Conservation (phyloP, 768 basidiomycete species). For the Auricularia sp. region DNA sequence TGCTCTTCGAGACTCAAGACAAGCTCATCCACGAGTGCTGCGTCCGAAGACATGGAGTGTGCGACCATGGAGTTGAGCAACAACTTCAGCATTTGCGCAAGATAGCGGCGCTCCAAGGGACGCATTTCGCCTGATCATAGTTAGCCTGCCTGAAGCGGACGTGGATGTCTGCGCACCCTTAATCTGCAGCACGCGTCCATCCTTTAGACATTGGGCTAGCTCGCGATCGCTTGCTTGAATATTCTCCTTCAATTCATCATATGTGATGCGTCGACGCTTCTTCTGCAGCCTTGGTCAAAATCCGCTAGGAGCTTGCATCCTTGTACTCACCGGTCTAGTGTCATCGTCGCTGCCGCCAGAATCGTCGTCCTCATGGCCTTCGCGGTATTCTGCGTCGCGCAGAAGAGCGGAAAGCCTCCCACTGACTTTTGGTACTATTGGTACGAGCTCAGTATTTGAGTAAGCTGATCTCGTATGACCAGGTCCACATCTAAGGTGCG, state of each 20-base stretch:
- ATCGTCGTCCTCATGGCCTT: constrained; percentile 32
- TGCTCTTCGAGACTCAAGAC: constrained; percentile 56
- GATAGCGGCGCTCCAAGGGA: constrained; percentile 56
- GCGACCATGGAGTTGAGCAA: constrained; percentile 68
- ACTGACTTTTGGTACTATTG: constrained; percentile 61
- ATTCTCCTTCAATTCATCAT: constrained; percentile 47
- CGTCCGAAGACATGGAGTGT: constrained; percentile 40
- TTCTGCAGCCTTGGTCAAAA: neutral
- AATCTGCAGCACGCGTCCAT: constrained; percentile 62
- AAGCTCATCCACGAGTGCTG: constrained; percentile 43
- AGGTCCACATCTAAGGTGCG: constrained; percentile 16
- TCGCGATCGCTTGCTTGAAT: constrained; percentile 82
- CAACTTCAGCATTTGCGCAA: constrained; percentile 61
- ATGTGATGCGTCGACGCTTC: constrained; percentile 30
- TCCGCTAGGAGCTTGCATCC: neutral
- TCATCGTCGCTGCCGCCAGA: constrained; percentile 26
- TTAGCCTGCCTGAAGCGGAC: constrained; percentile 1
- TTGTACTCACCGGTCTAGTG: neutral
- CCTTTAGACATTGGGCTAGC: constrained; percentile 49
- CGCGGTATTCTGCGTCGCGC: constrained; percentile 44
- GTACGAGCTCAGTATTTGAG: constrained; percentile 78
- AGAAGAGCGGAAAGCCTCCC: neutral
- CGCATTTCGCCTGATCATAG: constrained; percentile 50
- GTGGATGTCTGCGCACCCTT: constrained; percentile 36
- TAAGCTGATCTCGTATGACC: constrained; percentile 69